phyloP scores from a whole-genome alignment of 2,329 filamentous ascomycete species.

The Lasiodiplodia hormozganensis region DNA sequence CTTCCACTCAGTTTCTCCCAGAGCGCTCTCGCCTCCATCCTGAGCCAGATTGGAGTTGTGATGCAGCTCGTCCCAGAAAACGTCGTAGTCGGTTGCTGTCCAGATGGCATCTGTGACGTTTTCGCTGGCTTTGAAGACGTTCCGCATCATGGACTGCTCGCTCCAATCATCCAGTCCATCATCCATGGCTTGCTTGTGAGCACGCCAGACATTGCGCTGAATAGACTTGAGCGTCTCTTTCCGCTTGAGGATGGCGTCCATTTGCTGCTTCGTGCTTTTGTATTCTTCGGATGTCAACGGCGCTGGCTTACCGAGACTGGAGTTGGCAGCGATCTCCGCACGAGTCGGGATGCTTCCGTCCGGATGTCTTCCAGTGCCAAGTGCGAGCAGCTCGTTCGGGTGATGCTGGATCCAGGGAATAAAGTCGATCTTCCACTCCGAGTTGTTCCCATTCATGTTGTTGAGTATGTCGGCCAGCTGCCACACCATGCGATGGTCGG shows the following conservation, averaged over 20 bases:
- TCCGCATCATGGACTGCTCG: conserved; percentile 14
- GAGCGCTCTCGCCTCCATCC: neutral
- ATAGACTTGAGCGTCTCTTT: conserved; percentile 1
- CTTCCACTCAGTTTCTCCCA: conserved; percentile 2
- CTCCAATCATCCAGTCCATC: conserved; percentile 13
- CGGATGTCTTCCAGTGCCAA: conserved; percentile 11
- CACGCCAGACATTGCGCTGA: conserved; percentile 4
- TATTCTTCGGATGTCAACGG: neutral
- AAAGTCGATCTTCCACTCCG: conserved; percentile 16
- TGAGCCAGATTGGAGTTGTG: conserved; percentile 22
- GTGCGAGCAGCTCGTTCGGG: conserved; percentile 13
- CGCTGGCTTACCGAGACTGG: conserved; percentile 2
- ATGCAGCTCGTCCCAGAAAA: conserved; percentile 18
- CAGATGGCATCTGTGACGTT: conserved; percentile 17
- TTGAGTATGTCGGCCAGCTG: conserved; percentile 14
- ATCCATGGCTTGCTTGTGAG: conserved; percentile 15
- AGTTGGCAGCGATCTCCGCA: conserved; percentile 1
- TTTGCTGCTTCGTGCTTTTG: neutral
- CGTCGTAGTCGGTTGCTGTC: conserved; percentile 22
- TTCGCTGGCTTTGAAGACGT: conserved; percentile 17
- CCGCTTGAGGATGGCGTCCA: conserved; percentile 14
- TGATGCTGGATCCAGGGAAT: conserved; percentile 22
- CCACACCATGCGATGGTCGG: conserved; percentile 19
- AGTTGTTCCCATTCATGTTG: conserved; percentile 8
- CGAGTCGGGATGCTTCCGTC: conserved; percentile 17